phyloP scores from a whole-genome alignment of 371 early-diverging fungal genomes.

The Lichtheimia corymbifera region DNA sequence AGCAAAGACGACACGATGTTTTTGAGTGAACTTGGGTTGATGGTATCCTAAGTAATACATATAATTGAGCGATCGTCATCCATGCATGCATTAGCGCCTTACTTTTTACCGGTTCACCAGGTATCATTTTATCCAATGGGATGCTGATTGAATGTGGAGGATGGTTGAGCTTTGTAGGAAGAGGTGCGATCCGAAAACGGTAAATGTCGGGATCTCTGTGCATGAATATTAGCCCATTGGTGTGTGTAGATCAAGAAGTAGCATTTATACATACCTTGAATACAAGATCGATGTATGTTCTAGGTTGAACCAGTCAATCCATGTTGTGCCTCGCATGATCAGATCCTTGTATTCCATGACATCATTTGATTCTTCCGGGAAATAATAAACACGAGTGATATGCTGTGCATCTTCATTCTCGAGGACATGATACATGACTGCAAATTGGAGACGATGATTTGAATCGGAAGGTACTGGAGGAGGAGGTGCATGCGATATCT shows the following conservation, averaged over 20 bases:
- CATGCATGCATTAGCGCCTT: background rate
- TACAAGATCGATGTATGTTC: slow-evolving; percentile 34
- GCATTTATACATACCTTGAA: slow-evolving; percentile 30
- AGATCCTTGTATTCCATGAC: slow-evolving; percentile 41
- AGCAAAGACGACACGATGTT: slow-evolving; percentile 17
- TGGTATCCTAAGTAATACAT: slow-evolving; percentile 24
- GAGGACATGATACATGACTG: slow-evolving; percentile 37
- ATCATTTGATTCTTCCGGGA: slow-evolving; percentile 4
- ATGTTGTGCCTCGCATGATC: slow-evolving; percentile 38
- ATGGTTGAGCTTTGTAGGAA: slow-evolving; percentile 23
- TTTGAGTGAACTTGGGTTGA: slow-evolving; percentile 25
- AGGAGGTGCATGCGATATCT: slow-evolving; percentile 20
- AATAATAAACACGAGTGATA: slow-evolving; percentile 38
- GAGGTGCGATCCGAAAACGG: slow-evolving; percentile 32
- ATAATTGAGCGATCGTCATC: background rate
- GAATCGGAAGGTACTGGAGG: background rate
- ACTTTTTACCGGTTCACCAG: slow-evolving; percentile 31
- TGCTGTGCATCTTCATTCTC: slow-evolving; percentile 33
- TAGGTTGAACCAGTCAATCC: slow-evolving; percentile 35
- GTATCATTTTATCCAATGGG: slow-evolving; percentile 12
- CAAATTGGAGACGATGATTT: slow-evolving; percentile 22
- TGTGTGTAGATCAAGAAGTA: background rate
- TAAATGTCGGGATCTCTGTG: slow-evolving; percentile 43
- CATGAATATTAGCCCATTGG: background rate
- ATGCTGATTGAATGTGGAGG: slow-evolving; percentile 25